Evolutionary conservation across 2,329 filamentous ascomycete genomes (phyloP).

Genomic region (Fusarium anguioides): DNA sequence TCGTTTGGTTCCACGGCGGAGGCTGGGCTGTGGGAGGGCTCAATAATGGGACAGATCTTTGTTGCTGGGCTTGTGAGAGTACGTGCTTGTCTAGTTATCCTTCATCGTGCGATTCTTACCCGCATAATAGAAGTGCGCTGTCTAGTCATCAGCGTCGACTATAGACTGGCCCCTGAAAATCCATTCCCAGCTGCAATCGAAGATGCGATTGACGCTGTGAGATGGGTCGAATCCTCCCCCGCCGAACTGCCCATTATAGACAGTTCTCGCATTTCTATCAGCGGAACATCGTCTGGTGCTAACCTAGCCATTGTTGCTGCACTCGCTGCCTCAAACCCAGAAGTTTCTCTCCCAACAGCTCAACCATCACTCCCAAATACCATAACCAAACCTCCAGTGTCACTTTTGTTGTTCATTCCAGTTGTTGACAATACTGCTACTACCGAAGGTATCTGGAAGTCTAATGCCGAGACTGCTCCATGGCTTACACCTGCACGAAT

Average conservation of each 20-base stretch:
- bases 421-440: conserved; percentile 53
- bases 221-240: conserved; percentile 44
- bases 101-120: conserved; percentile 5
- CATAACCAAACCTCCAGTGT: conserved; percentile 9
- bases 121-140: conserved; percentile 36
- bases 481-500: conserved; percentile 51
- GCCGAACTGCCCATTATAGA: conserved; percentile 43
- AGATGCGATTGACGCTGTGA: conserved; percentile 48
- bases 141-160: conserved; percentile 49
- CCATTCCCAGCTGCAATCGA: conserved; percentile 51
- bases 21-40: conserved; percentile 54
- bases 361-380: conserved; percentile 25
- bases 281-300: conserved; percentile 48
- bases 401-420: conserved; percentile 45
- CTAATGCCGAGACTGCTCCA: conserved; percentile 45
- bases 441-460: conserved; percentile 37
- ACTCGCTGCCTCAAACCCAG: conserved; percentile 32
- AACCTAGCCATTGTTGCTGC: conserved; percentile 42
- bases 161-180: conserved; percentile 52
- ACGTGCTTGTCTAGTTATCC: not conserved
- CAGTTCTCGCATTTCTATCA: conserved; percentile 43
- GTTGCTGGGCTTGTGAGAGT: conserved; percentile 48
- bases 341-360: conserved; percentile 28
- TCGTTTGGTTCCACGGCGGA: conserved; percentile 56
- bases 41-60: conserved; percentile 50